Base-by-base conservation (phyloP, 495 filamentous ascomycete species). In the Penicillium desertorum region DNA sequence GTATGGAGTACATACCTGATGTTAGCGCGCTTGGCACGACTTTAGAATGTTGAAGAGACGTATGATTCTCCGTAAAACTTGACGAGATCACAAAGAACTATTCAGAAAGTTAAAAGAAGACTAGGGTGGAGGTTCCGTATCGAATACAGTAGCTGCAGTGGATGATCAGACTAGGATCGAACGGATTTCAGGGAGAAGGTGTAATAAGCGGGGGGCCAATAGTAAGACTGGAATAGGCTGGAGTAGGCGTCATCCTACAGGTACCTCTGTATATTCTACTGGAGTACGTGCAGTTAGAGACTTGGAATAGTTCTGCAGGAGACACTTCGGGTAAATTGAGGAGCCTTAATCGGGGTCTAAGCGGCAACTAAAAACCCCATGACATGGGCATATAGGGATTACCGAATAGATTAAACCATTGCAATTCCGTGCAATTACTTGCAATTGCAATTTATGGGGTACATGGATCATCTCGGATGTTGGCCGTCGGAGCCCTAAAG, bases 91-190 rank as follows among this genome's bases (percentile, higher is more conserved):
- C 34, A 7, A 37, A 14, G 5, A 37, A 39, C 36, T 17, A 2
- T 3, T n/a, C 16, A 12, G 47, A 37, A 50, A 43, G 27, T 53
- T 42, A 42, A 16, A 44, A 53, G n/a, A 17, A 16, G 9, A 29
- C 47, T 9, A 53, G 25, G 23, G 20, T 42, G 19, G 22, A 41
- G 6, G 23, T 55, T 52, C 61, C 61, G 61, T 57, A 36, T 57
- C 57, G 12, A 63, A 60, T 60, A 60, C 42, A 57, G 61, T 51
- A 51, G 56, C 45, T 48, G 29, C 10, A 44, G 7, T 10, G 27
- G 51, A 30, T 34, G 51, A 54, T 54, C 50, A 48, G n/a, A 20
- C 23, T 45, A 27, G 46, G 46, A 20, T 32, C 14, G 8, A 34
- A 19, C n/a, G 16, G 3, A 4, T 45, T 10, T 42, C 14, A 8